Evolutionary conservation across 805 yeast species (phyloP), one percentile per base, ranked within the genome.

Genomic region (Yamadazyma philogaea): DNA sequence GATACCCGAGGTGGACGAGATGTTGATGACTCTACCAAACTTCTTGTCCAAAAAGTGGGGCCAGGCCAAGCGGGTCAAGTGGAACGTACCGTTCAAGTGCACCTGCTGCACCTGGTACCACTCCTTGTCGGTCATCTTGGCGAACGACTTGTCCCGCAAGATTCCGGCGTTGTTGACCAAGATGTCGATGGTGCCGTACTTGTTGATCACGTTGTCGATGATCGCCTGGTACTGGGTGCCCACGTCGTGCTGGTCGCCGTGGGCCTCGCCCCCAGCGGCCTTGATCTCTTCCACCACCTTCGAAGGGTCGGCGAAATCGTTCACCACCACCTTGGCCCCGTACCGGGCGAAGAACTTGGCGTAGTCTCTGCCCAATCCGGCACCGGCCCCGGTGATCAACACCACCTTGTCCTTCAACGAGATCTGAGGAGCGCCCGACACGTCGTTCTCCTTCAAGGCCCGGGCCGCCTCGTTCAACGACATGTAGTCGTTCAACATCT

Each of bases 91-190:
- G 39, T 72, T 62, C 51, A 91, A 71, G 68, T 91, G 98, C 43
- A 91, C 90, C 52, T 81, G 79, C 50, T 82, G 71, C 41, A 91
- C 95, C 39, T 74, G 74, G 50, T 79, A 64, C 98, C 98, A 91
- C 53, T 87, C 91, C 30, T 75, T 75, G 50, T 85, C 87, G 18
- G 86, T 67, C 88, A 91, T 83, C 62, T 91, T 90, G 39, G 75
- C 71, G 59, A 91, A 87, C 3, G 96, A 86, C 59, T 79, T 80
- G 73, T 93, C 98, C 57, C 97, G 77, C 57, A 91, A 72, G 46
- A 91, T 87, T 46, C 99, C 99, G 12, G 99, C 99, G 61, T 91
- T 91, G 70, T 91, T 91, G 47, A 91, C 74, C 51, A 91, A 75
- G 6, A 87, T 77, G 65, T 91, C 96, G 45, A 91, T 82, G 34